These are phyloP conservation scores for Plasmodium relictum DNA, from an alignment of 169 alveolate genomes.

Conservation along the genomic window DNA sequence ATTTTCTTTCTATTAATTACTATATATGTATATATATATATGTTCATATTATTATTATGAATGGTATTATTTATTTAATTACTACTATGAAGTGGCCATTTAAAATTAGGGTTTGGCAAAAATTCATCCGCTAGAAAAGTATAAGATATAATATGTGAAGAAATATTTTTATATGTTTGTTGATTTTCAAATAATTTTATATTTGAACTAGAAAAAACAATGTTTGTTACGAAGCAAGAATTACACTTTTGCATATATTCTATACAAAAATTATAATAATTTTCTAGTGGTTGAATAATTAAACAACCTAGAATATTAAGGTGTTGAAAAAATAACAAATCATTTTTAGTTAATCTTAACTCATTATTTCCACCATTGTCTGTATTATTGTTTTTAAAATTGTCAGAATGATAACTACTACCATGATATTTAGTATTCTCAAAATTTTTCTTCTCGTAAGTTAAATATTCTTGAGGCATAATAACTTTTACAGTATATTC, in stretches of 20 bases:
- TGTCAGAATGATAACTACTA: background rate
- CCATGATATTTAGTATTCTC: background rate
- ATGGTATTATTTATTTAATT: background rate
- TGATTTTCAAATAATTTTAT: background rate
- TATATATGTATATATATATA: background rate
- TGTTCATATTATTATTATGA: background rate
- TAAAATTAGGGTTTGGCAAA: constrained; percentile 54
- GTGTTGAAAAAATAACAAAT: constrained; percentile 35
- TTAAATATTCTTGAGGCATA: constrained; percentile 44
- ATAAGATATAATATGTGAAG: constrained; percentile 44
- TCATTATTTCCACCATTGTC: background rate
- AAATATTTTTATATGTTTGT: background rate
- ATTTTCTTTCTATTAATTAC: background rate
- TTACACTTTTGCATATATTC: constrained; percentile 19
- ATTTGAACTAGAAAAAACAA: constrained; percentile 15
- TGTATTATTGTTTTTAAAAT: background rate
- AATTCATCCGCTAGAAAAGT: constrained; percentile 57
- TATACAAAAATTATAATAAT: constrained; percentile 36
- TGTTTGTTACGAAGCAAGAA: constrained; percentile 53
- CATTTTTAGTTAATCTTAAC: constrained; percentile 15
- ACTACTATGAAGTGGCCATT: constrained; percentile 27
- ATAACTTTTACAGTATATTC: constrained; percentile 34
- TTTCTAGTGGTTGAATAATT: constrained; percentile 50
- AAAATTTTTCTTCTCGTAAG: background rate
- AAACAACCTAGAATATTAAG: constrained; percentile 38